Conservation (phyloP, 2,329 filamentous ascomycete species). For the Dissoconium aciculare region DNA sequence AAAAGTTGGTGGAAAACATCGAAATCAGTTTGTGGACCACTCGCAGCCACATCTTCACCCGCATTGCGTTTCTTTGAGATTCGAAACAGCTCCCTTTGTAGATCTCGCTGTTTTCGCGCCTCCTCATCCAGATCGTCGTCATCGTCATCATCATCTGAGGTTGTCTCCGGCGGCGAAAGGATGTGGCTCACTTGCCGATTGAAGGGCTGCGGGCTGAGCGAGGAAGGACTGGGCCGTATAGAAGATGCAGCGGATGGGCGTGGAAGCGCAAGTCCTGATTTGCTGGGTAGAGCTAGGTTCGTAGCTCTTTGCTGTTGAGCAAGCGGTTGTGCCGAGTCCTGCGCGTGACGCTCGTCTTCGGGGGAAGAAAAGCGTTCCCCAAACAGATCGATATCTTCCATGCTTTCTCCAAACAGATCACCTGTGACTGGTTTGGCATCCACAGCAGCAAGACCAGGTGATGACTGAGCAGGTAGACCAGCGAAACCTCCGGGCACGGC, state of each 20-base stretch:
- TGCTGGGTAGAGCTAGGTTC: conserved; percentile 20
- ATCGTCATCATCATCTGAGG: conserved; percentile 16
- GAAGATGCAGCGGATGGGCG: conserved; percentile 5
- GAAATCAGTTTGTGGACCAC: conserved; percentile 45
- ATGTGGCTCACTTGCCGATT: conserved; percentile 12
- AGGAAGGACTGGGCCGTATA: conserved; percentile 7
- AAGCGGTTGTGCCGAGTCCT: conserved; percentile 9
- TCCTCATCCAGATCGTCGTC: conserved; percentile 13
- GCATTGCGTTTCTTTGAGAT: conserved; percentile 11
- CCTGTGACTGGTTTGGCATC: conserved; percentile 23
- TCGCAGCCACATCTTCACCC: conserved; percentile 15
- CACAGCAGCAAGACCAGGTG: conserved; percentile 8
- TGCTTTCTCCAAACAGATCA: conserved; percentile 54
- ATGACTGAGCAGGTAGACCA: conserved; percentile 7
- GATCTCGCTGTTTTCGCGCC: conserved; percentile 3
- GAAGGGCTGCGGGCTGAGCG: conserved; percentile 16
- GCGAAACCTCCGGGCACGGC: conserved; percentile 7
- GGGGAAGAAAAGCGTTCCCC: conserved; percentile 23
- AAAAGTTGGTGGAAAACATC: conserved; percentile 68
- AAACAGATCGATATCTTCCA: conserved; percentile 27
- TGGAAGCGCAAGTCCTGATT: conserved; percentile 19
- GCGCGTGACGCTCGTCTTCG: conserved; percentile 14
- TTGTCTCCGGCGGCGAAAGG: conserved; percentile 12
- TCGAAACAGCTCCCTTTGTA: conserved; percentile 22
- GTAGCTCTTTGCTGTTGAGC: conserved; percentile 12